phyloP scores from a whole-genome alignment of 1,139 yeast species.

The Eremothecium coryli region DNA sequence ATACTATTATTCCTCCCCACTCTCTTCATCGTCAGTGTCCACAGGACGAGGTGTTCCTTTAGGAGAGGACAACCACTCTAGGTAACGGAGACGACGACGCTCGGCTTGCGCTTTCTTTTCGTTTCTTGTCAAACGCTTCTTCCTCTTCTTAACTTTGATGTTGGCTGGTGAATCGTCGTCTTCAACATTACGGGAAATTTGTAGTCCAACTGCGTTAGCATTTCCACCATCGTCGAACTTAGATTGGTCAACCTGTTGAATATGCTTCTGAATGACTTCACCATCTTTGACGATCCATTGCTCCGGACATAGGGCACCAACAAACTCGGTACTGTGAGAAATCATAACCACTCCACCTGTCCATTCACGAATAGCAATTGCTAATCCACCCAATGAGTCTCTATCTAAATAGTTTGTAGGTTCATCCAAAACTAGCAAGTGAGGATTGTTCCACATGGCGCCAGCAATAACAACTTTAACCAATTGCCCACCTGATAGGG shows the following conservation, averaged over 20 bases:
- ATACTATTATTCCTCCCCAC: conserved; percentile 18
- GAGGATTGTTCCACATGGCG: conserved; percentile 99
- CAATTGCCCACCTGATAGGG: conserved; percentile 94
- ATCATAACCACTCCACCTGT: conserved; percentile 97
- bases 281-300: conserved; percentile 98
- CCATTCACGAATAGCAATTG: conserved; percentile 97
- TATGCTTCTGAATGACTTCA: conserved; percentile 74
- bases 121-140: conserved; percentile 95
- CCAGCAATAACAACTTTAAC: conserved; percentile 98
- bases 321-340: conserved; percentile 94
- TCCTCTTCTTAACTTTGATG: conserved; percentile 82
- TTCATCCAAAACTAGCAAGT: conserved; percentile 90
- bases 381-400: conserved; percentile 94
- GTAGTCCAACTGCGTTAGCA: conserved; percentile 36
- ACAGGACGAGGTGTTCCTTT: conserved; percentile 95
- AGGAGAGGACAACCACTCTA: conserved; percentile 92
- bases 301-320: conserved; percentile 95
- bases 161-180: conserved; percentile 92
- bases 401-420: conserved; percentile 98
- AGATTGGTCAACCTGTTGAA: conserved; percentile 59
- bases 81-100: conserved; percentile 86
- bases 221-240: conserved; percentile 75
- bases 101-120: conserved; percentile 87
- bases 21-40: conserved; percentile 86
- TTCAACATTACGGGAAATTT: conserved; percentile 35